phyloP scores from a whole-genome alignment of 2,329 filamentous ascomycete genomes.

The Claviceps sp. region DNA sequence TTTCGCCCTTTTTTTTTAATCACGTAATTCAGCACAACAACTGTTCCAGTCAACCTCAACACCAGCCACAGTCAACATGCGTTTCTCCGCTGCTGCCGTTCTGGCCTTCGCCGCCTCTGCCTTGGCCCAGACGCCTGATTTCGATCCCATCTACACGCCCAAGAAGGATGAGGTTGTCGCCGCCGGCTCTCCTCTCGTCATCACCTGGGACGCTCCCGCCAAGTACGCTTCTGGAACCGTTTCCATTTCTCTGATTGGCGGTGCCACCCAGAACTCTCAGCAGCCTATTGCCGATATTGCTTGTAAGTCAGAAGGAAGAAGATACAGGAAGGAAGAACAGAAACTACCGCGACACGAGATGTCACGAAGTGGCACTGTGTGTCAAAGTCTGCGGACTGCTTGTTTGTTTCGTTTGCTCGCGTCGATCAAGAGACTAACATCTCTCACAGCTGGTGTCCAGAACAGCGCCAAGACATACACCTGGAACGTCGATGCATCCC shows the following conservation, averaged over 20 bases:
- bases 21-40: not conserved
- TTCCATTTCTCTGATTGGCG: conserved; percentile 42
- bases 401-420: not conserved
- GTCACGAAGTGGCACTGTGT: not conserved
- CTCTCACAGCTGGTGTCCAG: conserved; percentile 29
- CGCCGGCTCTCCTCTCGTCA: conserved; percentile 34
- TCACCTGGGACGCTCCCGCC: conserved; percentile 35
- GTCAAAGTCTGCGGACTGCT: not conserved
- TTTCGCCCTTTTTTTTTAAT: conserved; percentile 3
- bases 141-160: conserved; percentile 40
- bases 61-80: conserved; percentile 32
- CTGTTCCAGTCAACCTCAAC: not conserved
- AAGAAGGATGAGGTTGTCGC: conserved; percentile 26
- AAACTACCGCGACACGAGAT: too few species aligned
- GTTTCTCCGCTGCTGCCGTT: conserved; percentile 35
- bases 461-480: conserved; percentile 30
- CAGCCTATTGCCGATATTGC: conserved; percentile 29
- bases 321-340: not conserved
- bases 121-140: conserved; percentile 41
- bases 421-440: not conserved
- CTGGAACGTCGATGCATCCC: conserved; percentile 35
- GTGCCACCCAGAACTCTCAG: conserved; percentile 29
- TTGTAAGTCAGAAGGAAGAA: conserved; percentile 29
- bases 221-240: conserved; percentile 30
- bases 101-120: conserved; percentile 38